These are phyloP conservation scores for Dicorynia guianensis DNA, from an alignment of 306 rosid genomes.

Conservation along the genomic window DNA sequence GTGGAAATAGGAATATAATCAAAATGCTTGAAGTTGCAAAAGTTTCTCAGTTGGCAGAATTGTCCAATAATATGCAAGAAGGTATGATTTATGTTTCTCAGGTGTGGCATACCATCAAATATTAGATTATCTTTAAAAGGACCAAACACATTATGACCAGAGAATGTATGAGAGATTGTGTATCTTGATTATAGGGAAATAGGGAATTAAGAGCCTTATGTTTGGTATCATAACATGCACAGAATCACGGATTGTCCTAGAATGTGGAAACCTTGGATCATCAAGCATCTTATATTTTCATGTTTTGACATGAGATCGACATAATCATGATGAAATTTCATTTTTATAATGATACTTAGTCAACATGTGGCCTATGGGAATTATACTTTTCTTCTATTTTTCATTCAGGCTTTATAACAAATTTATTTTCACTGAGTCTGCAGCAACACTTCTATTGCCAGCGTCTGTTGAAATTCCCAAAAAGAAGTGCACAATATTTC, in stretches of 20 bases:
- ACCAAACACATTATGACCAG: neutral
- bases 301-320: slow-evolving; percentile 1
- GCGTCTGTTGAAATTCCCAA: slow-evolving; percentile 29
- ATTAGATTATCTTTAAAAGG: slow-evolving; percentile 8
- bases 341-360: neutral
- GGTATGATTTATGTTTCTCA: slow-evolving; percentile 37
- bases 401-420: slow-evolving; percentile 4
- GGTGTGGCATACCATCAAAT: slow-evolving; percentile 8
- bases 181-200: neutral
- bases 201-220: neutral
- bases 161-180: neutral
- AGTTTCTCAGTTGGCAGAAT: slow-evolving; percentile 50
- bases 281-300: slow-evolving; percentile 4
- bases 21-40: slow-evolving; percentile 63
- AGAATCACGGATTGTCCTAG: slow-evolving; percentile 14
- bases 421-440: neutral
- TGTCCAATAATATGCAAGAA: slow-evolving; percentile 41
- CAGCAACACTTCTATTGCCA: slow-evolving; percentile 27
- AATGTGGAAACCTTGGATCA: slow-evolving; percentile 15
- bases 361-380: neutral
- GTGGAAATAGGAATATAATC: slow-evolving; percentile 61
- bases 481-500: slow-evolving; percentile 53
- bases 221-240: neutral
- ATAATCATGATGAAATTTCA: neutral
- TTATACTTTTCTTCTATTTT: neutral